Evolutionary conservation across 495 filamentous ascomycete genomes (phyloP), one percentile per base, ranked within the genome.

Genomic region (Terfezia boudieri): DNA sequence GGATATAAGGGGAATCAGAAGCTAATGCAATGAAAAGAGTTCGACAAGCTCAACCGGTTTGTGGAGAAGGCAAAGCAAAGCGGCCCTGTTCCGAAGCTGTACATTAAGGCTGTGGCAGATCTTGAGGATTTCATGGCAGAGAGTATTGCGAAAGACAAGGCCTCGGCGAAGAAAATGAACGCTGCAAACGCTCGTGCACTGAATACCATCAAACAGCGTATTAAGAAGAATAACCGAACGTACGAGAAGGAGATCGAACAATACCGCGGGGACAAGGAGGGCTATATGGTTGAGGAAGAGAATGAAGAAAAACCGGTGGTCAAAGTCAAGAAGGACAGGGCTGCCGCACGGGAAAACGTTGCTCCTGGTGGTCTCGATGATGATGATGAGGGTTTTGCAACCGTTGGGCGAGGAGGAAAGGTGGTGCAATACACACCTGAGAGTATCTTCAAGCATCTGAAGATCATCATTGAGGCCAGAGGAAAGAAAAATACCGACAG

Each of bases 401-500:
- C 80, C 9, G 86, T 96, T 54, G 85, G 82, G 57, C 81, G 82
- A 66, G 82, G 86, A 62, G 92, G 90, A 51, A 84, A 83, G 64
- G 80, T 82, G 46, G 71, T 94, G 46, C 78, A 81, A 60, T 95
- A 89, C 67, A 96, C 90, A 37, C 83, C 90, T 7, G 90, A 99
- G 72, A 93, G 86, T 68, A 99, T 99, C 61, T 79, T 96, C 66
- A 96, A 96, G 74, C 85, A 95, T 68, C 77, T 99, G 37, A 77
- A 86, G 43, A 76, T 81, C 46, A 95, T 99, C 62, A 74, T 96
- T 57, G 90, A 96, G 72, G 87, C 89, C 23, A 76, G 90, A 69
- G 90, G 90, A 66, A 87, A 93, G 75, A 99, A 96, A 78, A 96
- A 95, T 70, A 95, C 92, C 57, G 90, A 99, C 66, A 81, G 87